Evolutionary conservation across 2,329 filamentous ascomycete genomes (phyloP).

Genomic region (Colletotrichum cordylinicola): DNA sequence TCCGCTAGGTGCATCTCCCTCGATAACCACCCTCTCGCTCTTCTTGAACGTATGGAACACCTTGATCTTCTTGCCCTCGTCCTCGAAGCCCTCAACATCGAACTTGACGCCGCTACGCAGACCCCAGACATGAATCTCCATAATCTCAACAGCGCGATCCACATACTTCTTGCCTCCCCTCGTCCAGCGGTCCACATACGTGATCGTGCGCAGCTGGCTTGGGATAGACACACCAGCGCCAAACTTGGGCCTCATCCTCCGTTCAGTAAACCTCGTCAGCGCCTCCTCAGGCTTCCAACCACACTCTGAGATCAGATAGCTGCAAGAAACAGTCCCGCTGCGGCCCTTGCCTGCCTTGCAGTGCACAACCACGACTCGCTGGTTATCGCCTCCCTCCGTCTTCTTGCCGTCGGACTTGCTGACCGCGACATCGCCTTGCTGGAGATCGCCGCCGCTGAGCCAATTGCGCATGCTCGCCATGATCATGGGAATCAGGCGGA

Average conservation of each 20-base stretch:
- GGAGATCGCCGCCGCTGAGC: slow-evolving; percentile 62
- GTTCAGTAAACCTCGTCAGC: slow-evolving; percentile 70
- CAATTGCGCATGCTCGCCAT: slow-evolving; percentile 94
- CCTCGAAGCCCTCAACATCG: slow-evolving; percentile 80
- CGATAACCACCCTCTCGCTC: slow-evolving; percentile 73
- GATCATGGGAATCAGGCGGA: slow-evolving; percentile 85
- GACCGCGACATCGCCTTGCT: slow-evolving; percentile 14
- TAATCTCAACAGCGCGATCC: slow-evolving; percentile 81
- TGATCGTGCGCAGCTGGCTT: slow-evolving; percentile 86
- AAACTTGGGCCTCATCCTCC: slow-evolving; percentile 88
- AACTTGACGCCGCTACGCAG: slow-evolving; percentile 88
- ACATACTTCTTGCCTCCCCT: slow-evolving; percentile 77
- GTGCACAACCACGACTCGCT: slow-evolving; percentile 85
- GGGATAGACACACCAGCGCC: slow-evolving; percentile 91
- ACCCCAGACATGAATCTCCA: slow-evolving; percentile 91
- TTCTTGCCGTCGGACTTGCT: slow-evolving; percentile 23
- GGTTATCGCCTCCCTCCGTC: slow-evolving; percentile 31
- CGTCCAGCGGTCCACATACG: slow-evolving; percentile 89
- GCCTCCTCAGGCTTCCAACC: slow-evolving; percentile 62
- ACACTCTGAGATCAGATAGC: slow-evolving; percentile 89
- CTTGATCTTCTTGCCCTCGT: slow-evolving; percentile 89
- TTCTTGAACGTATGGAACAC: slow-evolving; percentile 80
- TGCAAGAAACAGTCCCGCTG: slow-evolving; percentile 86
- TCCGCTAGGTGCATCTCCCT: slow-evolving; percentile 58
- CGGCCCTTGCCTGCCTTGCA: slow-evolving; percentile 97